Percentiles rank a stretch among this genome's conserved stretches.
Conservation (phyloP, 2,329 filamentous ascomycete species). For the Aspergillus arachidicola region DNA sequence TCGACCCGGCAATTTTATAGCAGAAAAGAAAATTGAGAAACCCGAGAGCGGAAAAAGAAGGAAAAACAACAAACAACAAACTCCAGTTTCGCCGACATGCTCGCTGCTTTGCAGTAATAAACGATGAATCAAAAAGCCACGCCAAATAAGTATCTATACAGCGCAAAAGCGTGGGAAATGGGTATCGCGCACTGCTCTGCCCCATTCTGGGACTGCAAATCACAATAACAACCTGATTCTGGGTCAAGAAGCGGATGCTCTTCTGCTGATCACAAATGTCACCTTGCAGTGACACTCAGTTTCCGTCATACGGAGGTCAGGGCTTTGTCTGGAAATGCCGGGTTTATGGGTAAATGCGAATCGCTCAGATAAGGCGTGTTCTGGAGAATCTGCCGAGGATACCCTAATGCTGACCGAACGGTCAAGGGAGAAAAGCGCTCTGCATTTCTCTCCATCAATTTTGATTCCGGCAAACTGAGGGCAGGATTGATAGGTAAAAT, state of each 20-base stretch:
- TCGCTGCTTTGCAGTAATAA: constrained; percentile 10
- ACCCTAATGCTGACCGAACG: constrained; percentile 15
- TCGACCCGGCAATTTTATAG: constrained; percentile 8
- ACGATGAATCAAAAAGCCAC: constrained; percentile 15
- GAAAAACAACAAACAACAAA: constrained; percentile 19
- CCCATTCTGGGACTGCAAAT: constrained; percentile 5
- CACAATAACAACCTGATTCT: background rate
- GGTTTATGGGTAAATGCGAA: constrained; percentile 34
- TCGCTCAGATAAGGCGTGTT: constrained; percentile 23
- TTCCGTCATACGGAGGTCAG: constrained; percentile 17
- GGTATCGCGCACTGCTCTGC: constrained; percentile 28
- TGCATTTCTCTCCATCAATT: constrained; percentile 4
- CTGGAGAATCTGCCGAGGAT: constrained; percentile 11
- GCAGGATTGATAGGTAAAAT: constrained; percentile 38
- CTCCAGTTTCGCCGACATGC: constrained; percentile 28
- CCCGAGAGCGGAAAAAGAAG: constrained; percentile 8
- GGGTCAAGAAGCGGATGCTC: background rate
- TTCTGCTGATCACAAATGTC: background rate
- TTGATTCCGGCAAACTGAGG: constrained; percentile 11
- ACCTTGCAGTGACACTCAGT: background rate
- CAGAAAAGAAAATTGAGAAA: constrained; percentile 22
- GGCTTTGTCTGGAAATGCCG: constrained; percentile 24
- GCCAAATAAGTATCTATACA: constrained; percentile 24
- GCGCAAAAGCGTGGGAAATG: constrained; percentile 25
- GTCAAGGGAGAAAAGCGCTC: constrained; percentile 15